Evolutionary conservation across 2,329 filamentous ascomycete genomes (phyloP).

Genomic region (Talaromyces sp.): DNA sequence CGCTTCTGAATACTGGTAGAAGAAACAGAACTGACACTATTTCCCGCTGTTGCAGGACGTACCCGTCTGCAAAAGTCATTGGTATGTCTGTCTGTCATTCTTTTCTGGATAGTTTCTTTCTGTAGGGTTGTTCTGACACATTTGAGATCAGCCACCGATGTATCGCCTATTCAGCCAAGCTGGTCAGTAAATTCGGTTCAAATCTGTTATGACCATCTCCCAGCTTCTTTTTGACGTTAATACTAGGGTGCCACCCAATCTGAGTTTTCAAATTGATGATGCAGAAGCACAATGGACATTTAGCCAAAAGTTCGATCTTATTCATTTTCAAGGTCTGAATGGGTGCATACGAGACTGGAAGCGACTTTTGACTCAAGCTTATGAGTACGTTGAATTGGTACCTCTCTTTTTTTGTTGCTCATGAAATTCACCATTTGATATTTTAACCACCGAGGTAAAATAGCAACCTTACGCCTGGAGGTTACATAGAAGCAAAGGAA

Average conservation of each 20-base stretch:
- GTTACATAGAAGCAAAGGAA: conserved; percentile 39
- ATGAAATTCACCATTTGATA: no score
- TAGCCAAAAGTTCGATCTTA: conserved; percentile 20
- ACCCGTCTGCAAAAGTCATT: no score
- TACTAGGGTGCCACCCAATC: conserved; percentile 17
- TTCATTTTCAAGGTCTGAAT: conserved; percentile 20
- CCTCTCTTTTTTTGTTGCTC: no score
- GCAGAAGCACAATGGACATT: conserved; percentile 20
- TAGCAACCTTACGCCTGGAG: conserved; percentile 41
- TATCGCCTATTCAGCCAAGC: conserved; percentile 4
- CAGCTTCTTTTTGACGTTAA: no score
- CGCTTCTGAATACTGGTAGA: no score
- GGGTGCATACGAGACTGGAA: neutral
- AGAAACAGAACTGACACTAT: no score
- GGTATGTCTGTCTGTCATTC: no score
- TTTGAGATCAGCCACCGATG: neutral
- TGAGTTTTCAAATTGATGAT: conserved; percentile 22
- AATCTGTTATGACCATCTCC: no score
- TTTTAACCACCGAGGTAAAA: conserved; percentile 10
- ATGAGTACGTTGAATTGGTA: no score
- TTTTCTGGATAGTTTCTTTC: no score
- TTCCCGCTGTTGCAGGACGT: no score
- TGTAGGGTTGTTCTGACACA: neutral
- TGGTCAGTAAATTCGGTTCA: conserved; percentile 10
- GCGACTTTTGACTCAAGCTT: no score